Base-by-base conservation (phyloP, 495 filamentous ascomycete species). In the Tricharina praecox region DNA sequence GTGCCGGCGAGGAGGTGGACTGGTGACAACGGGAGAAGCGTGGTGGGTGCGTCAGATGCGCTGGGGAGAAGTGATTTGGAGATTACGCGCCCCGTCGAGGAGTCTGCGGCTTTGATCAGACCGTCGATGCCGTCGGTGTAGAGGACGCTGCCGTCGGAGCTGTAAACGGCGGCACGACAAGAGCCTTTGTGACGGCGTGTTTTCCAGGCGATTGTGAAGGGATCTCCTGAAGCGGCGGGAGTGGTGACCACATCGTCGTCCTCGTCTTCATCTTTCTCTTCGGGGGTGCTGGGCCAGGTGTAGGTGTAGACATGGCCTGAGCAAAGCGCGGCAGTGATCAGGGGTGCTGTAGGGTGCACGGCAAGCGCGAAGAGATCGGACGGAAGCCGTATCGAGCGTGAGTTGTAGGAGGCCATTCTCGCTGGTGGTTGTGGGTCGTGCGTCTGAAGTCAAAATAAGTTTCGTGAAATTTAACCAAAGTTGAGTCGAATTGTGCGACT, bases 61-160 rank as follows among this genome's bases (percentile, higher is more conserved):
- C n/a, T 24, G 16, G 57, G 57, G 16, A 60, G 34, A 25, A 36
- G 36, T 67, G 50, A 80, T 73, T 65, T 97, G 90, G 81, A 79
- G 23, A 71, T 65, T 8, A 97, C 90, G 37, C 75, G 63, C 10
- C 90, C 90, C 2, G 84, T 94, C 58, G 76, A 71, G 0, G 79
- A 71, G 36, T 73, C 77, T 33, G 88, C 92, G 39, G 79, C 80
- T 64, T 97, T 97, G 47, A 97, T 72, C 28, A 96, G 63, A 19
- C 82, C 78, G 66, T 97, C 92, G 37, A 79, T 88, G 34, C 90
- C 92, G 16, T 84, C 81, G 0, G 86, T 93, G 63, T 85, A 94
- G 45, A 96, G 69, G 28, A 69, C 65, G 49, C 73, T 64, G 13
- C 85, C 87, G 55, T 93, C 86, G 43, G 73, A 58, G 50, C 77